Conservation (phyloP, 2,329 filamentous ascomycete species). For the Cordyceps militaris region DNA sequence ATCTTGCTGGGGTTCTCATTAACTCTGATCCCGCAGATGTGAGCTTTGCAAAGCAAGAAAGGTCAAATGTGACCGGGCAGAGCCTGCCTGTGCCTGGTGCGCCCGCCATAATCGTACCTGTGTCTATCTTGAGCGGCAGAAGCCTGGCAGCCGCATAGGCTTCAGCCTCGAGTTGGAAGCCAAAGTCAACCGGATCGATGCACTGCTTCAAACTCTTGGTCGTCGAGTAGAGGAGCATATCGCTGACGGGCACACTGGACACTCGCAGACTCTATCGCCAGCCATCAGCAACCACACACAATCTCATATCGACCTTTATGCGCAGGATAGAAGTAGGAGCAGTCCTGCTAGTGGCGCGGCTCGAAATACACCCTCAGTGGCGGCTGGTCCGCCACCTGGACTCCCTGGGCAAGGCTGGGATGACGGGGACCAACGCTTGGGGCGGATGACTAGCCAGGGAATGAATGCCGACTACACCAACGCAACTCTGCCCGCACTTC, state of each 20-base stretch:
- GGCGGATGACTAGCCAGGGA: not conserved
- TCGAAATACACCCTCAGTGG: slow-evolving; percentile 1
- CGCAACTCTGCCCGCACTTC: not conserved
- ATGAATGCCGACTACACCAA: not conserved
- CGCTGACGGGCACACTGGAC: slow-evolving; percentile 24
- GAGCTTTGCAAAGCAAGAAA: slow-evolving; percentile 40
- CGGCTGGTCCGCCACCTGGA: slow-evolving; percentile 11
- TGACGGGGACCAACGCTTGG: slow-evolving; percentile 6
- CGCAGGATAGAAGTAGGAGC: slow-evolving; percentile 17
- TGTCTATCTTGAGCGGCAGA: slow-evolving; percentile 64
- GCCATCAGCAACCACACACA: slow-evolving; percentile 31
- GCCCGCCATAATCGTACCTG: slow-evolving; percentile 58
- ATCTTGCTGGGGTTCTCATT: not conserved
- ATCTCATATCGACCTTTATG: slow-evolving; percentile 23
- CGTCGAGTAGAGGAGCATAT: slow-evolving; percentile 38
- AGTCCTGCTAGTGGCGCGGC: slow-evolving; percentile 16
- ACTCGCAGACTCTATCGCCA: slow-evolving; percentile 23
- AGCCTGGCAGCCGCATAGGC: slow-evolving; percentile 56
- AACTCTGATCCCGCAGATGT: slow-evolving; percentile 24
- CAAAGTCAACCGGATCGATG: slow-evolving; percentile 48
- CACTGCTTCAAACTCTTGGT: slow-evolving; percentile 34
- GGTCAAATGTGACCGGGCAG: slow-evolving; percentile 44
- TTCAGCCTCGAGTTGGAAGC: slow-evolving; percentile 54
- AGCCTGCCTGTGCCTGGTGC: slow-evolving; percentile 65
- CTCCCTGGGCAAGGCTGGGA: slow-evolving; percentile 4